Percentiles rank a stretch among this genome's conserved stretches.
Conservation (phyloP, 2,329 filamentous ascomycete species). For the Xylariaceae sp. region DNA sequence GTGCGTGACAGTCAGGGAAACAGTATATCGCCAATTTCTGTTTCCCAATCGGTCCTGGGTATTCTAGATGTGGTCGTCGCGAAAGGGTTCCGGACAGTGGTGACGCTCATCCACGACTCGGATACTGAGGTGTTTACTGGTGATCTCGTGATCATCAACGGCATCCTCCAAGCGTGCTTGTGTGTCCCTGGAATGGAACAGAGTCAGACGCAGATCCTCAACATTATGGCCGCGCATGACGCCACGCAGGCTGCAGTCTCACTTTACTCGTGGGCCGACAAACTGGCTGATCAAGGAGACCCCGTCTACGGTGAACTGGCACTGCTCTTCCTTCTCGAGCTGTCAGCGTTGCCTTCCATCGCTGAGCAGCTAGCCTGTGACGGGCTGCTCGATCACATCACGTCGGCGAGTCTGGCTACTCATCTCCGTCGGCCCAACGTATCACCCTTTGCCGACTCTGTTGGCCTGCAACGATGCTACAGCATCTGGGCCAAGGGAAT, state of each 20-base stretch:
- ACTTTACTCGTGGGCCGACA: constrained; percentile 91
- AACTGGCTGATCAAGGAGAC: constrained; percentile 69
- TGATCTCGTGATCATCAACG: constrained; percentile 82
- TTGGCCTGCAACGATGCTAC: constrained; percentile 68
- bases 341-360: constrained; percentile 73
- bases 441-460: constrained; percentile 71
- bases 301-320: constrained; percentile 92
- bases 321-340: constrained; percentile 78
- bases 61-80: constrained; percentile 75
- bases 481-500: constrained; percentile 86
- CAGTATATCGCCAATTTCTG: constrained; percentile 38
- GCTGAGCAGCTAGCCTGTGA: constrained; percentile 89
- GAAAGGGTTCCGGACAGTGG: constrained; percentile 75
- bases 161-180: constrained; percentile 78
- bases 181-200: constrained; percentile 71
- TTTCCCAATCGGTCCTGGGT: constrained; percentile 64
- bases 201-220: constrained; percentile 64
- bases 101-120: constrained; percentile 74
- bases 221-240: constrained; percentile 64
- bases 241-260: constrained; percentile 76
- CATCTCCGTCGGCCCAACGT: constrained; percentile 67
- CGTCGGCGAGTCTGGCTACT: constrained; percentile 71
- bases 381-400: constrained; percentile 72
- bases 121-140: constrained; percentile 61
- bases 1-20: constrained; percentile 30